phyloP scores from a whole-genome alignment of 1,284 basidiomycete genomes.

The Volvariella surrecta region DNA sequence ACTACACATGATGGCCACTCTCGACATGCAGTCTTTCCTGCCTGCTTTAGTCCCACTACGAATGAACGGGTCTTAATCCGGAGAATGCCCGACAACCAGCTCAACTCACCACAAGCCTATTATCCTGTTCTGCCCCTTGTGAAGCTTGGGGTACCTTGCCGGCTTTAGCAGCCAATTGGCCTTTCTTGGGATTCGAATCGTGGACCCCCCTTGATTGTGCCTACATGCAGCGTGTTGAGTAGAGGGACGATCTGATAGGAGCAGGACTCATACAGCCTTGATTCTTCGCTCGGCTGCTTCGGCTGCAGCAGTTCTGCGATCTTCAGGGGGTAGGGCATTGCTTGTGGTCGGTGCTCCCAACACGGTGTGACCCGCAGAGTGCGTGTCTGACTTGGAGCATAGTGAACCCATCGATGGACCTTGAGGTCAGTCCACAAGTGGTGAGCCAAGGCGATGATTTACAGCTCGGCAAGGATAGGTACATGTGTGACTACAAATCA shows the following conservation, averaged over 20 bases:
- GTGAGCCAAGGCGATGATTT: too few relatives aligned
- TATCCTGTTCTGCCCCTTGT: conserved; percentile 43
- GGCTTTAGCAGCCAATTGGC: conserved; percentile 49
- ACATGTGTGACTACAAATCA: neutral
- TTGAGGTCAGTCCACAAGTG: neutral
- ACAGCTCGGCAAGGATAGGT: neutral
- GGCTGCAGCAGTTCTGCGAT: conserved; percentile 56
- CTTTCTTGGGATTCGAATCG: conserved; percentile 55
- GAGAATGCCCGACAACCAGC: too few relatives aligned
- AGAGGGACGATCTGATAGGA: conserved; percentile 2
- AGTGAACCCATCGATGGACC: conserved; percentile 50
- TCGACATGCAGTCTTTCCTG: too few relatives aligned
- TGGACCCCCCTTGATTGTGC: conserved; percentile 49
- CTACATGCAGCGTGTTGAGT: conserved; percentile 22
- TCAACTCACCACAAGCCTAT: conserved; percentile 52
- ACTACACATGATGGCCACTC: too few relatives aligned
- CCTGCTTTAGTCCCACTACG: conserved; percentile 16
- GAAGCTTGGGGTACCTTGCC: conserved; percentile 37
- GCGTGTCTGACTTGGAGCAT: conserved; percentile 50
- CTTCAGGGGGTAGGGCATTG: conserved; percentile 22
- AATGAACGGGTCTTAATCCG: neutral
- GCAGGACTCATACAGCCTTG: conserved; percentile 41
- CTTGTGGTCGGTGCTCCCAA: conserved; percentile 24
- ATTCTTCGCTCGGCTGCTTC: conserved; percentile 62
- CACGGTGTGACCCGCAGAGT: conserved; percentile 47